These are phyloP conservation scores for Phaeosphaeriaceae sp. DNA, from an alignment of 2,329 filamentous ascomycete species.

Conservation along the genomic window DNA sequence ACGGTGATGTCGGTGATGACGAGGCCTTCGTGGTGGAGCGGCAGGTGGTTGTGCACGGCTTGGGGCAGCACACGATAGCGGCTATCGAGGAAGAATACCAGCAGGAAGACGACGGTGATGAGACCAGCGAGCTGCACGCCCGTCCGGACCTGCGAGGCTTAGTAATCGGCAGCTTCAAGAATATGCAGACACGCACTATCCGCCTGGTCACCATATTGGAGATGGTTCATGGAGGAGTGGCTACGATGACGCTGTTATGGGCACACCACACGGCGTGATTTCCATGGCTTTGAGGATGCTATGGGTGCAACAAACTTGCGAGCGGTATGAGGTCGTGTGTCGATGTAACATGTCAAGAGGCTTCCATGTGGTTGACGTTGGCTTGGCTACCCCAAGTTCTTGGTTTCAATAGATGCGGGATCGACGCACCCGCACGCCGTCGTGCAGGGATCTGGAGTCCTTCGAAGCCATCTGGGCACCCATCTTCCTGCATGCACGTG, in stretches of 20 bases:
- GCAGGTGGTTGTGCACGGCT: constrained; percentile 85
- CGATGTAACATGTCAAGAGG: constrained; percentile 11
- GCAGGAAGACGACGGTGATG: constrained; percentile 67
- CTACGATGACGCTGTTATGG: constrained; percentile 11
- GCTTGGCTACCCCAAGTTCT: constrained; percentile 26
- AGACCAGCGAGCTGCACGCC: constrained; percentile 77
- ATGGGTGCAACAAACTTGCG: background rate
- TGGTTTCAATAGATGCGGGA: constrained; percentile 8
- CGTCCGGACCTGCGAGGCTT: constrained; percentile 60
- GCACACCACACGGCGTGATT: constrained; percentile 6
- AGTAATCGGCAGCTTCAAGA: constrained; percentile 10
- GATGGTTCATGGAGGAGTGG: constrained; percentile 16
- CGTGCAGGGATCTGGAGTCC: constrained; percentile 2
- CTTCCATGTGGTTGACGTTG: constrained; percentile 13
- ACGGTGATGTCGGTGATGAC: constrained; percentile 88
- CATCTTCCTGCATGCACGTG: constrained; percentile 6
- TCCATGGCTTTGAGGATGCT: constrained; percentile 22
- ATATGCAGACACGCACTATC: constrained; percentile 37
- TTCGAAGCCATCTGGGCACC: background rate
- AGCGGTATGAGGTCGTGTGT: background rate
- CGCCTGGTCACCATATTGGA: constrained; percentile 48
- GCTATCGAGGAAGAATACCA: constrained; percentile 85
- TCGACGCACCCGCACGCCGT: constrained; percentile 18
- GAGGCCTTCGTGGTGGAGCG: constrained; percentile 79
- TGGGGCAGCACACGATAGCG: constrained; percentile 87